Evolutionary conservation across 768 basidiomycete genomes (phyloP).

Genomic region (Coprinellus aureogranulatus): DNA sequence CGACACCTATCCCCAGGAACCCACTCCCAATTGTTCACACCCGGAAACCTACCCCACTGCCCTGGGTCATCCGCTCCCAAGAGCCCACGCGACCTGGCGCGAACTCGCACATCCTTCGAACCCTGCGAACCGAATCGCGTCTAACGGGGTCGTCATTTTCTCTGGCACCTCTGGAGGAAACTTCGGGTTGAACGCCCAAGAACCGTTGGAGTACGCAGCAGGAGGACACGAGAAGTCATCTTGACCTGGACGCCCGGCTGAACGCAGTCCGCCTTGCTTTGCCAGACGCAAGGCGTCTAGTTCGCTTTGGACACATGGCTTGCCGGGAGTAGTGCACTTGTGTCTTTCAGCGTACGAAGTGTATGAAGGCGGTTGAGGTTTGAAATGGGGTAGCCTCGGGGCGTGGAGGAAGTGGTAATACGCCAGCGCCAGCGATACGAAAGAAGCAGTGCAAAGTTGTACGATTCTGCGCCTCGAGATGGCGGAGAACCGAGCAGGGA

Average conservation of each 20-base stretch:
- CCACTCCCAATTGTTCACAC: constrained; percentile 53
- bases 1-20: constrained; percentile 43
- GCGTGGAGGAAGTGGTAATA: background rate
- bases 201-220: background rate
- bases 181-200: constrained; percentile 26
- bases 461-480: background rate
- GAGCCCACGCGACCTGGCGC: constrained; percentile 62
- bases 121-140: constrained; percentile 53
- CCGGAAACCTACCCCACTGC: constrained; percentile 53
- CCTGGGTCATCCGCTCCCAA: constrained; percentile 49
- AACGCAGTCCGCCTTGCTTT: background rate
- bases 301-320: background rate
- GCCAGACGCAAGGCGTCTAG: background rate
- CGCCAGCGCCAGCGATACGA: background rate
- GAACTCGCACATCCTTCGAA: constrained; percentile 64
- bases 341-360: background rate
- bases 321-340: background rate
- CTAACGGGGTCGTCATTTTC: constrained; percentile 35
- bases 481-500: no score
- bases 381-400: background rate
- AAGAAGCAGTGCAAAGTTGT: background rate
- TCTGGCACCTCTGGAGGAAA: constrained; percentile 43
- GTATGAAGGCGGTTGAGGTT: background rate
- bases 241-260: background rate
- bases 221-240: background rate